A percentile compares a stretch with the other conserved stretches of the same genome.
Evolutionary conservation across 805 yeast genomes (phyloP).

Genomic region (Metschnikowia lachancei): DNA sequence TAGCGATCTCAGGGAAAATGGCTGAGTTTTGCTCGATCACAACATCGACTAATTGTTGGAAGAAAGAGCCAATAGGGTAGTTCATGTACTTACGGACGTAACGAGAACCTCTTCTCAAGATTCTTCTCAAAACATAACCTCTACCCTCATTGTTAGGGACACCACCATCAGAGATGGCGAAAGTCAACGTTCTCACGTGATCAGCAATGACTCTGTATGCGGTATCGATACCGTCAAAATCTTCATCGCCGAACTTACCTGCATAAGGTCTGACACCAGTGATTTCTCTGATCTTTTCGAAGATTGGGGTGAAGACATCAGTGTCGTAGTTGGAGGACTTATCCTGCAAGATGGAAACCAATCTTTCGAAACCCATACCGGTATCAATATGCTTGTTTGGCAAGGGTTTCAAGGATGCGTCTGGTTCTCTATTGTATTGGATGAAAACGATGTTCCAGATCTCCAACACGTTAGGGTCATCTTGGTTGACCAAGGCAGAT

Average conservation of each 20-base stretch:
- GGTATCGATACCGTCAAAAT: conserved; percentile 91
- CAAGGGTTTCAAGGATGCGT: conserved; percentile 70
- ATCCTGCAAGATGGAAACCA: conserved; percentile 90
- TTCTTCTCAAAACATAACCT: conserved; percentile 96
- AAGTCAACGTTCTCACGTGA: conserved; percentile 94
- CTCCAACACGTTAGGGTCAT: conserved; percentile 97
- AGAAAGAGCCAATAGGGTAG: conserved; percentile 92
- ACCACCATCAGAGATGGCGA: conserved; percentile 98
- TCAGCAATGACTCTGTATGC: conserved; percentile 98
- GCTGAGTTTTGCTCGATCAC: conserved; percentile 83
- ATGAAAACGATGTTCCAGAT: conserved; percentile 98
- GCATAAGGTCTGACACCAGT: conserved; percentile 89
- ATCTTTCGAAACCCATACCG: conserved; percentile 98
- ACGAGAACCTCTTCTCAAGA: conserved; percentile 96
- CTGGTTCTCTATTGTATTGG: conserved; percentile 93
- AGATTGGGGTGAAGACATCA: conserved; percentile 90
- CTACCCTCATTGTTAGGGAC: conserved; percentile 99
- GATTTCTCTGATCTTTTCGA: conserved; percentile 80
- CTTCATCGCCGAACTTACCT: conserved; percentile 93
- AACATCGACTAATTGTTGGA: conserved; percentile 89
- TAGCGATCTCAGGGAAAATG: conserved; percentile 87
- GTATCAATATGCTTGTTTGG: conserved; percentile 97
- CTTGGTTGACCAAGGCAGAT: conserved; percentile 83
- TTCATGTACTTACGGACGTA: conserved; percentile 94
- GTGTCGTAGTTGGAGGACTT: conserved; percentile 94